Evolutionary conservation across 371 early-diverging fungal species (phyloP), one percentile per base, ranked within the genome.

Genomic region (Parasitella parasitica): DNA sequence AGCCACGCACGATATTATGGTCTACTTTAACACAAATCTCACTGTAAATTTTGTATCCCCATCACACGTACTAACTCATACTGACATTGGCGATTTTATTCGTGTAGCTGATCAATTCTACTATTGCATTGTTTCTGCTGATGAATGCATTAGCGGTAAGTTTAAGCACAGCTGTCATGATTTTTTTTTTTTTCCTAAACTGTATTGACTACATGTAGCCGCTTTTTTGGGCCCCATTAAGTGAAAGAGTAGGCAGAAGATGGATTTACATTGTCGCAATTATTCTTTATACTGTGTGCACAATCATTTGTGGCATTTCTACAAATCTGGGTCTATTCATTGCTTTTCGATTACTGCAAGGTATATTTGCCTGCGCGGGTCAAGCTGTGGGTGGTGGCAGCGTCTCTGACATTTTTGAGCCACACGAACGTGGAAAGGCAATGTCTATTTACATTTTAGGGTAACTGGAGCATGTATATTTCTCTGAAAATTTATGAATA

Each of bases 371-470:
- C 15, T 70, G 71, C 34, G 73, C 69, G 16, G 76, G 76, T 6
- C 67, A 67, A 50, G 72, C 75, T n/a, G 57, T 80, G 12, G 80
- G 80, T 43, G 76, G 77, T 35, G 80, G 80, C 1, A 69, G 67
- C 8, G 74, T 75, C 1, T 63, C 75, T 13, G 80, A 80, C 63
- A 46, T 80, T 4, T 80, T 75, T 37, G 57, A 66, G 16, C 59
- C 70, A 2, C 64, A 63, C n/a, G 75, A 75, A 46, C 71, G 75
- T 15, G 80, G 80, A 48, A 73, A 56, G 49, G 75, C 77, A 8
- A 70, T 77, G 70, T 63, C 73, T 26, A 58, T 75, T 15, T 80
- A 71, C 57, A 67, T 73, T 36, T 63, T 77, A 39, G 75, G 67
- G 71, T 72, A 41, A n/a, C n/a, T n/a, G n/a, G n/a, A n/a, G n/a